Base-by-base conservation (phyloP, 192 early-diverging fungal genomes). In the Rhizophagus clarus region DNA sequence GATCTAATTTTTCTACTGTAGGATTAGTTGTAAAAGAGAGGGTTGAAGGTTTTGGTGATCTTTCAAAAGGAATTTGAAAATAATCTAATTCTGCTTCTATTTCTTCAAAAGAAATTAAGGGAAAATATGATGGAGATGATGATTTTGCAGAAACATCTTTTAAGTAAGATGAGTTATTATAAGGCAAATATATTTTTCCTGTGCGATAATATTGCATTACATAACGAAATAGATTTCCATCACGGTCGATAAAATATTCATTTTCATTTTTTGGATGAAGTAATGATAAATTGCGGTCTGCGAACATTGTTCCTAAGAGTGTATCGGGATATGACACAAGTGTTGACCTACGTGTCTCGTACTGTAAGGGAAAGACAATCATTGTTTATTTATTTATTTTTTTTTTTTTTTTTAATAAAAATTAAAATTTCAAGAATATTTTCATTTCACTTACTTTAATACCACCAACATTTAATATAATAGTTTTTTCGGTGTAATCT, bases 191-290 rank as follows among this genome's bases (percentile, higher is more conserved):
- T 22, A 70, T 56, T 28, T 60, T 49, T 14, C 51, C 51, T 2
- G 72, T 74, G 22, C 72, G 72, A 74, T 74, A 74, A 60, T 28
- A 74, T 74, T 74, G 72, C 15, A 74, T 74, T 12, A 74, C 47
- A 29, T 20, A 51, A 56, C 51, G 72, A 60, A 74, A 74, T 32
- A 74, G 9, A 32, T 20, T 60, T 32, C 72, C 72, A 56, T 74
- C 72, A 2, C 72, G 40, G 20, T 74, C 72, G 10, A 74, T 60
- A 74, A 74, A 74, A 60, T 74, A 74, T 74, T 74, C 72, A 29
- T 60, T 74, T 20, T 60, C 56, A 15, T 74, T 74, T 17, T 31
- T 74, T 4, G 73, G 73, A 60, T 60, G 24, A 15, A 61, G 49
- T 60, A 74, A n/a, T 20, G 26, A 17, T 26, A 37, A 8, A 60